A percentile compares a stretch with the other conserved stretches of the same genome.
These are phyloP conservation scores for Neopestalotiopsis rosae DNA, from an alignment of 2,329 filamentous ascomycete genomes.

Conservation along the genomic window DNA sequence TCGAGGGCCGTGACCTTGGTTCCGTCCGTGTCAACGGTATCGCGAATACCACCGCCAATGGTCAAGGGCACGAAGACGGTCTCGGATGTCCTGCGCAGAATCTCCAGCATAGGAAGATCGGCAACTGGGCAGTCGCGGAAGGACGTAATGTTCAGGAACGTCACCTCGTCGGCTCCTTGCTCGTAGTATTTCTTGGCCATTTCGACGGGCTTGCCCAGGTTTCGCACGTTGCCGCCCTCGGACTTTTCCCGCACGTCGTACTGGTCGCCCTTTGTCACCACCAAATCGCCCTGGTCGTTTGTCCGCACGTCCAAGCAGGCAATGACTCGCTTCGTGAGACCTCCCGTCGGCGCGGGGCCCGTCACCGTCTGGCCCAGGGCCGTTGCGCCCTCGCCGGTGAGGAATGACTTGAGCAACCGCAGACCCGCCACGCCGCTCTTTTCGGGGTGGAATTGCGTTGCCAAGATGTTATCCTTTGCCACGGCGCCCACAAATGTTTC, in stretches of 20 bases:
- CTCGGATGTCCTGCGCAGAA: conserved; percentile 82
- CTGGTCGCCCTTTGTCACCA: conserved; percentile 98
- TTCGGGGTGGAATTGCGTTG: conserved; percentile 96
- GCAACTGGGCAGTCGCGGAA: conserved; percentile 94
- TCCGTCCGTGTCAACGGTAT: conserved; percentile 88
- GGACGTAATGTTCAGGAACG: conserved; percentile 97
- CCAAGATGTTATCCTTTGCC: conserved; percentile 82
- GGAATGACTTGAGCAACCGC: conserved; percentile 82
- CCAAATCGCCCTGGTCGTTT: conserved; percentile 92
- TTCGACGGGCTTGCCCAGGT: conserved; percentile 95
- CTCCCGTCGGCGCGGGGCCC: conserved; percentile 54
- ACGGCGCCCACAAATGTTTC: conserved; percentile 94
- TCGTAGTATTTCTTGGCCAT: conserved; percentile 95
- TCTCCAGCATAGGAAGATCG: conserved; percentile 95
- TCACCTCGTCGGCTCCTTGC: conserved; percentile 94
- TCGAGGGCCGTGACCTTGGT: conserved; percentile 87
- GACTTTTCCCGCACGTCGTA: conserved; percentile 96
- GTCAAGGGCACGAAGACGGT: conserved; percentile 97
- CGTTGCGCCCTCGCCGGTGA: conserved; percentile 70
- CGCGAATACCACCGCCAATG: conserved; percentile 92
- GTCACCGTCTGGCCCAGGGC: conserved; percentile 47
- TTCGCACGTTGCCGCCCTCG: conserved; percentile 73
- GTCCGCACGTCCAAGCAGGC: conserved; percentile 94
- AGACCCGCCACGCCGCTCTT: conserved; percentile 93
- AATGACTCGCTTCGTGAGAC: conserved; percentile 90